Conservation (phyloP, 2,329 filamentous ascomycete species). For the Cadophora malorum region DNA sequence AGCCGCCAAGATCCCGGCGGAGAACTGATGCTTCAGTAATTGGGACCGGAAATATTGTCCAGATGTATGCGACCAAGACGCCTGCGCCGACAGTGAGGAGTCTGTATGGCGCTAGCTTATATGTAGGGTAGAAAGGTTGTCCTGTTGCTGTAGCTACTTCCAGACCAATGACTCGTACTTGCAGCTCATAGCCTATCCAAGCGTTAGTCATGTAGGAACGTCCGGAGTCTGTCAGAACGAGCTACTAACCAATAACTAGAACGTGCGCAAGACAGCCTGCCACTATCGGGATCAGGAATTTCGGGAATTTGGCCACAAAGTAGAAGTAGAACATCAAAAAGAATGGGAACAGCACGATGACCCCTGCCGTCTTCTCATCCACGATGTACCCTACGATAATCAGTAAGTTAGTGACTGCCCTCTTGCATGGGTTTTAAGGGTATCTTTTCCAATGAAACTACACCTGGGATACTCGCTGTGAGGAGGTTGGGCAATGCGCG, state of each 20-base stretch:
- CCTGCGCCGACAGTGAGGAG: conserved; percentile 70
- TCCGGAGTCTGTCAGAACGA: background rate
- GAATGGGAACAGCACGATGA: conserved; percentile 66
- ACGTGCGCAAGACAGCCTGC: conserved; percentile 62
- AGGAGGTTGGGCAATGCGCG: too few species aligned
- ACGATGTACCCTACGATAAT: conserved; percentile 66
- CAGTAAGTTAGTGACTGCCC: too few species aligned
- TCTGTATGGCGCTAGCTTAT: conserved; percentile 71
- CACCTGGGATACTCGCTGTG: too few species aligned
- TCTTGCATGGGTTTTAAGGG: too few species aligned
- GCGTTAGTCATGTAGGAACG: conserved; percentile 5
- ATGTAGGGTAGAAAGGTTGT: conserved; percentile 71
- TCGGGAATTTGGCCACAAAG: conserved; percentile 68
- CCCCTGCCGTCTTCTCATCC: conserved; percentile 62
- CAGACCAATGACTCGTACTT: conserved; percentile 56
- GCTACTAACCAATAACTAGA: conserved; percentile 33
- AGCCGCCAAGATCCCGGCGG: conserved; percentile 68
- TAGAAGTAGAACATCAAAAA: conserved; percentile 50
- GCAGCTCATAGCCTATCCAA: conserved; percentile 31
- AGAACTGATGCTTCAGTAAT: conserved; percentile 73
- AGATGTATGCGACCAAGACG: conserved; percentile 72
- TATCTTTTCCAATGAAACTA: too few species aligned
- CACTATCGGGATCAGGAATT: conserved; percentile 67
- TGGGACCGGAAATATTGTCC: conserved; percentile 76
- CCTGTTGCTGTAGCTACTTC: conserved; percentile 60